phyloP scores from a whole-genome alignment of 2,329 filamentous ascomycete genomes.

The Penicillium griseofulvum region DNA sequence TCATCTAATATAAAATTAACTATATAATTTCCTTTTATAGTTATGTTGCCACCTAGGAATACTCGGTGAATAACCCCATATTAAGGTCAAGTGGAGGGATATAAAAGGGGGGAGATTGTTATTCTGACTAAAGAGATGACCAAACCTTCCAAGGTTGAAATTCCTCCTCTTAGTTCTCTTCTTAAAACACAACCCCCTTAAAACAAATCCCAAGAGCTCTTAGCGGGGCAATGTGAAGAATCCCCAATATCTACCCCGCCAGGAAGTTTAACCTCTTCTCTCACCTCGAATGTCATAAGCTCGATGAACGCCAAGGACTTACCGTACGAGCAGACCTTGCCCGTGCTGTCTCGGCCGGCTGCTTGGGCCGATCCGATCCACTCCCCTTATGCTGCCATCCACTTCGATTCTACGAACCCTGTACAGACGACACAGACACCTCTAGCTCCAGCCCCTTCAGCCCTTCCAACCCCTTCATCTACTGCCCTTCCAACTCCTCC shows the following conservation, averaged over 20 bases:
- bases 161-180: no score
- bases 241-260: constrained; percentile 16
- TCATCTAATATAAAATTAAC: neutral
- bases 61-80: no score
- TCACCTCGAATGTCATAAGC: neutral
- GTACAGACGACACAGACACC: neutral
- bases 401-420: constrained; percentile 3
- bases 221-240: constrained; percentile 20
- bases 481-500: constrained; percentile 1
- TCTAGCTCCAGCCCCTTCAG: neutral
- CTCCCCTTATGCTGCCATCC: constrained; percentile 7
- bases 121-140: no score
- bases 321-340: constrained; percentile 28
- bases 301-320: constrained; percentile 33
- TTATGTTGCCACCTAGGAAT: no score
- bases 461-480: neutral
- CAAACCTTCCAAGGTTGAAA: no score
- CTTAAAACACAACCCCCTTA: no score
- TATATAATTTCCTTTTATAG: no score
- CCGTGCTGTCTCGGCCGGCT: constrained; percentile 26
- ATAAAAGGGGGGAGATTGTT: no score
- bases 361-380: constrained; percentile 22
- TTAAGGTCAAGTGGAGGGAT: no score
- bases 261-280: constrained; percentile 2
- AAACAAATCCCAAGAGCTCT: constrained; percentile 16